phyloP scores from a whole-genome alignment of 2,329 filamentous ascomycete genomes.

The Penicillium sp. region DNA sequence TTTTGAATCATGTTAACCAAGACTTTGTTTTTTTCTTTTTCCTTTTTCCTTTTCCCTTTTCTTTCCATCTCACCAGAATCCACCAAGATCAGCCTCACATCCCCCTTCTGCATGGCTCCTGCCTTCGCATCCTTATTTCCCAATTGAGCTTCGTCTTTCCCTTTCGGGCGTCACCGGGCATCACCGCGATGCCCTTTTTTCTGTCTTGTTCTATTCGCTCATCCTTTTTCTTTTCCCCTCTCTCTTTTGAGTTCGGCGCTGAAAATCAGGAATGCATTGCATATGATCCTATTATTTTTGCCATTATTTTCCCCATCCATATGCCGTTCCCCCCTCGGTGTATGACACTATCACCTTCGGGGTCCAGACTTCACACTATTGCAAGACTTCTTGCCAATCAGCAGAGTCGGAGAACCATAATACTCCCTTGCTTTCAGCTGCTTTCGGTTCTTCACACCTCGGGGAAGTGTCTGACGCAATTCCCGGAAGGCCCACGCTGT shows the following conservation, averaged over 20 bases:
- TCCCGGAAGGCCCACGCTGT: conserved; percentile 2
- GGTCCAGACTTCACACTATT: conserved; percentile 7
- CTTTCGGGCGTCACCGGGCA: neutral
- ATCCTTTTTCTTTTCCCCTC: neutral
- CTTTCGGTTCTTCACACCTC: neutral
- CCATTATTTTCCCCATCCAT: neutral
- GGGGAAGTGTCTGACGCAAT: neutral
- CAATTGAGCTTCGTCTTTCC: neutral
- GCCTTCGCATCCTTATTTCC: neutral
- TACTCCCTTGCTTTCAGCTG: conserved; percentile 12
- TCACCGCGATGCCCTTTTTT: neutral
- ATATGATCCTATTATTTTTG: neutral
- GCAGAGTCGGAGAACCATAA: conserved; percentile 1
- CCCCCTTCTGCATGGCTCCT: conserved; percentile 1
- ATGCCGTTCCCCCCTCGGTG: neutral
- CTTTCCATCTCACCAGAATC: neutral
- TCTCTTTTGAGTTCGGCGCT: neutral
- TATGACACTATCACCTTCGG: conserved; percentile 14
- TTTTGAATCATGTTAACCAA: conserved; percentile 3
- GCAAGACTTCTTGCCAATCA: conserved; percentile 11
- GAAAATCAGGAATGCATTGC: conserved; percentile 2
- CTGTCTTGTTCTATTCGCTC: neutral
- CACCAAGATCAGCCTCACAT: conserved; percentile 1
- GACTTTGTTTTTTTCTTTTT: neutral
- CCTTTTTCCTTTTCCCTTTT: too few relatives aligned